A percentile compares a stretch with the other conserved stretches of the same genome.
Evolutionary conservation across 164 flowering plant species (phyloP).

Genomic region (Stephania cephalantha): DNA sequence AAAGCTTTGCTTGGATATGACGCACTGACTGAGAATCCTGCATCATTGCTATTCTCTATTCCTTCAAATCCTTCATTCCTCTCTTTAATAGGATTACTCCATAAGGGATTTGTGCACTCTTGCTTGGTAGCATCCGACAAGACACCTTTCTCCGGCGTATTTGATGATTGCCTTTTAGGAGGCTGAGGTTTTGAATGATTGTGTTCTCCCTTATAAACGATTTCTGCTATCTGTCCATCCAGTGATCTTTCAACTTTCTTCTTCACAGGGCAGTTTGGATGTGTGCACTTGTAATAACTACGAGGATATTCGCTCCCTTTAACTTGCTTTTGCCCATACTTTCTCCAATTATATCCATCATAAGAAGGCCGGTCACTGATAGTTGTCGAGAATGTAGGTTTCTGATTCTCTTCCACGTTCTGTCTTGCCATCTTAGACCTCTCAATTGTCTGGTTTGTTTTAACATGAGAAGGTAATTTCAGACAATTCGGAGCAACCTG

Average conservation of each 20-base stretch:
- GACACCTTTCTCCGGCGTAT: constrained; percentile 29
- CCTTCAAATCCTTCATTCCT: constrained; percentile 40
- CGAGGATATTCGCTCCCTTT: constrained; percentile 94
- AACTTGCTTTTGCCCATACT: constrained; percentile 97
- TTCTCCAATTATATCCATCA: constrained; percentile 96
- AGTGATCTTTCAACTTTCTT: constrained; percentile 88
- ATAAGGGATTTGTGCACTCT: constrained; percentile 24
- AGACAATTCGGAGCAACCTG: constrained; percentile 25
- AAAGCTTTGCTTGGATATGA: constrained; percentile 26
- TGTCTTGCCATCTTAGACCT: constrained; percentile 24
- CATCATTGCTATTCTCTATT: constrained; percentile 33
- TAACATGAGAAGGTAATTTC: constrained; percentile 19
- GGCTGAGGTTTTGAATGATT: constrained; percentile 79
- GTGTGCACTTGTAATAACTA: constrained; percentile 91
- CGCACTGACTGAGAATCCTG: constrained; percentile 23
- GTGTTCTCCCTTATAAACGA: constrained; percentile 94
- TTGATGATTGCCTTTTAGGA: constrained; percentile 41
- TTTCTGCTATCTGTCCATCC: constrained; percentile 86
- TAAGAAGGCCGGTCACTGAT: constrained; percentile 54
- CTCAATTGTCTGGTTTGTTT: constrained; percentile 24
- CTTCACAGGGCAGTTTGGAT: constrained; percentile 85
- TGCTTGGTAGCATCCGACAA: constrained; percentile 35
- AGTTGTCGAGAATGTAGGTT: constrained; percentile 19
- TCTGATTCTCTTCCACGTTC: constrained; percentile 37
- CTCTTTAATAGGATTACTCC: constrained; percentile 26